Evolutionary conservation across 192 early-diverging fungal genomes (phyloP), one percentile per base, ranked within the genome.

Genomic region (Coemansia sp.): DNA sequence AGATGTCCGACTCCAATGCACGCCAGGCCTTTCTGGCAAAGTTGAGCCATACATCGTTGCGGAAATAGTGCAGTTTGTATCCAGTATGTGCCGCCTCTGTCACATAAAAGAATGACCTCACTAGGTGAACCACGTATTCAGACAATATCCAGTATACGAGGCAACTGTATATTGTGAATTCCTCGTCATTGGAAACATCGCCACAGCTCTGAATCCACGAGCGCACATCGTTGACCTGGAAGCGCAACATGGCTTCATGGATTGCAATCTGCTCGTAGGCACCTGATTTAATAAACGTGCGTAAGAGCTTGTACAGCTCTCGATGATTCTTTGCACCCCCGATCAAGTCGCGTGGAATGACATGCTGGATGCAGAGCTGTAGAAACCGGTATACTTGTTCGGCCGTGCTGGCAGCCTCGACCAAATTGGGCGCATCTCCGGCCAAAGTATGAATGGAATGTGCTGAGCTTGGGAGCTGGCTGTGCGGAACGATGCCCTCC

Each of bases 31-130:
- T 55, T 36, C 58, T 60, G 4, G 78, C 74, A 25, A 89, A 66
- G 5, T 29, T 46, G 1, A 53, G 52, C 92, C 92, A 95, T 5
- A 85, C 77, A 26, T 85, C 86, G 44, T 86, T 84, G 14, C 88
- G 85, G 60, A 85, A 93, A 52, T 85, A 93, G 57, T 85, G 84
- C 23, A 92, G 53, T 34, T 55, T 66, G 54, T 85, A 82, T 37
- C 85, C 81, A 33, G 80, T 68, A 9, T 70, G 53, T 3, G 83
- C 73, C 44, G 78, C 74, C 44, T 95, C 90, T 5, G 92, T 93
- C n/a, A 85, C 78, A 46, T 92, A 92, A 55, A 93, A 95, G 46
- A 46, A 79, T 37, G 54, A 81, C 77, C 73, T 60, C 7, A 93
- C 27, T 5, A 93, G 46, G 9, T 80, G 76, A 20, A 87, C 71